phyloP scores from a whole-genome alignment of 2,329 filamentous ascomycete species.

The Xylogone sp. region DNA sequence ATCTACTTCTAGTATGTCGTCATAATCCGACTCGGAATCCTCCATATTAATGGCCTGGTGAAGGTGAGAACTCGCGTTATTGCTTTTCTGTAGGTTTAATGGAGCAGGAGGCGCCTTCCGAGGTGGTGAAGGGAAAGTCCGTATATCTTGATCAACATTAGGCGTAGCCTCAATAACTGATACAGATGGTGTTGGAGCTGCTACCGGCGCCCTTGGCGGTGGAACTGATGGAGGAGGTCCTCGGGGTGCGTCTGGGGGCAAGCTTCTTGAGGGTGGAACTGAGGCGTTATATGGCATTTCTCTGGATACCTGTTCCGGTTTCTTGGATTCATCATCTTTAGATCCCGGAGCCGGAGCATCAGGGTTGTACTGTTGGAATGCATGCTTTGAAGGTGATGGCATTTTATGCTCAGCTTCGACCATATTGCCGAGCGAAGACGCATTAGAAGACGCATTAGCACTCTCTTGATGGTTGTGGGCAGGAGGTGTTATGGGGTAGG shows the following conservation, averaged over 20 bases:
- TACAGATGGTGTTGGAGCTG: constrained; percentile 24
- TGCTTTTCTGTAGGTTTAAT: constrained; percentile 59
- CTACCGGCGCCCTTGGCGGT: constrained; percentile 22
- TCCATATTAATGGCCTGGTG: constrained; percentile 41
- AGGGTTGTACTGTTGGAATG: constrained; percentile 49
- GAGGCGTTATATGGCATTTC: constrained; percentile 46
- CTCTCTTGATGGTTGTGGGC: constrained; percentile 41
- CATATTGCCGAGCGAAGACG: constrained; percentile 31
- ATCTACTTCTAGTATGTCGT: constrained; percentile 69
- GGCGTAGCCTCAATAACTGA: constrained; percentile 37
- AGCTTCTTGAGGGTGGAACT: constrained; percentile 53
- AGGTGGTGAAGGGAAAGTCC: constrained; percentile 54
- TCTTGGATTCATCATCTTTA: constrained; percentile 36
- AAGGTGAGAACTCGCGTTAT: constrained; percentile 36
- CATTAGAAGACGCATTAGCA: constrained; percentile 1
- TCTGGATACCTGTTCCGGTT: constrained; percentile 40
- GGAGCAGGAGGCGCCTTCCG: constrained; percentile 85
- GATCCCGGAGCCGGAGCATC: constrained; percentile 24
- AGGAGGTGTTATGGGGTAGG: constrained; percentile 63
- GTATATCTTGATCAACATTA: constrained; percentile 42
- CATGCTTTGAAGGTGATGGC: constrained; percentile 59
- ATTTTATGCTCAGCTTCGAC: constrained; percentile 55
- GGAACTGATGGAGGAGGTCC: constrained; percentile 24
- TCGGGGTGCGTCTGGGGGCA: constrained; percentile 38
- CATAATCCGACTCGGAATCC: constrained; percentile 77